Conservation (phyloP, 2,329 filamentous ascomycete genomes). For the Proliferodiscus dingleyae region DNA sequence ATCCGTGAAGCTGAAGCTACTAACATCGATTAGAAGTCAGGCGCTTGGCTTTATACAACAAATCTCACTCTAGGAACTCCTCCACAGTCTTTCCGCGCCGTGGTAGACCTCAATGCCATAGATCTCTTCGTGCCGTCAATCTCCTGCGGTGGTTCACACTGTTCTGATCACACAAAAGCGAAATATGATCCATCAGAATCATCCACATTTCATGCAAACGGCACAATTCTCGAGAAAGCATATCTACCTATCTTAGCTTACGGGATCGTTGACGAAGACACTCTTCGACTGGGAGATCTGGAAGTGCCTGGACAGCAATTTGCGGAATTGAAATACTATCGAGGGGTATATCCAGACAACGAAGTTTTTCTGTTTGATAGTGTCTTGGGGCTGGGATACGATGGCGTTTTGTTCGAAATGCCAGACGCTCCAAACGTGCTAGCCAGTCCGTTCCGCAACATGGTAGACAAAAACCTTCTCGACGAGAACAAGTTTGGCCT, state of each 20-base stretch:
- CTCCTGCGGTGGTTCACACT: conserved; percentile 1
- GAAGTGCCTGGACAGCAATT: neutral
- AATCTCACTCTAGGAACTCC: conserved; percentile 9
- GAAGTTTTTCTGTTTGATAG: neutral
- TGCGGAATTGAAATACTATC: neutral
- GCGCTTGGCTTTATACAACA: conserved; percentile 1
- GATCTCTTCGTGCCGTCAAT: conserved; percentile 8
- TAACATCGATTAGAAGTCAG: neutral
- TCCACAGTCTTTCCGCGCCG: conserved; percentile 5
- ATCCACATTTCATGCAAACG: conserved; percentile 2
- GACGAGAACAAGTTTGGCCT: conserved; percentile 9
- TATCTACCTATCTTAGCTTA: neutral
- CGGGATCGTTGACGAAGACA: neutral
- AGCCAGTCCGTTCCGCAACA: conserved; percentile 5
- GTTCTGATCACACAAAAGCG: neutral
- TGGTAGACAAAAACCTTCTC: conserved; percentile 3
- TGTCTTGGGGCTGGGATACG: neutral
- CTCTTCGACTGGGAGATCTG: neutral
- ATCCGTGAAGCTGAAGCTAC: neutral
- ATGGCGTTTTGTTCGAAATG: neutral
- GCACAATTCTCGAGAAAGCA: neutral
- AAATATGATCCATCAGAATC: conserved; percentile 7
- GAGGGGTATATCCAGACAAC: neutral
- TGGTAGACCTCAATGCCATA: conserved; percentile 7
- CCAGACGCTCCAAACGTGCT: neutral